Percentiles rank a stretch among this genome's conserved stretches.
Evolutionary conservation across 805 yeast genomes (phyloP).

Genomic region (Limtongia smithiae): DNA sequence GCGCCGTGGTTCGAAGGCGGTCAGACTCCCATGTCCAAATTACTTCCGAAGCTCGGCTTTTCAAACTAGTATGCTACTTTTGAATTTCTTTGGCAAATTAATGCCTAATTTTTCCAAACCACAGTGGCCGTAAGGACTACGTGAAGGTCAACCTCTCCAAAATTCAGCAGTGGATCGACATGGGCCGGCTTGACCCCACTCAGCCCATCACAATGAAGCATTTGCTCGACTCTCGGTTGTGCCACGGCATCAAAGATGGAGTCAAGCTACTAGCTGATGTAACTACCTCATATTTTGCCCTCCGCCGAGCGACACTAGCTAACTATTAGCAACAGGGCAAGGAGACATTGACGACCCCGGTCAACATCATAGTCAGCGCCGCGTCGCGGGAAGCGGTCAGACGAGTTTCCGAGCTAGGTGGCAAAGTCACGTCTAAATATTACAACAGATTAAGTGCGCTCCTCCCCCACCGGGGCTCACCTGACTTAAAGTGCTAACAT

Average conservation of each 20-base stretch:
- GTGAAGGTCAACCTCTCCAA: slow-evolving; percentile 57
- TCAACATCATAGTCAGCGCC: slow-evolving; percentile 75
- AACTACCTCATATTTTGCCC: neutral
- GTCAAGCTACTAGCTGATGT: slow-evolving; percentile 73
- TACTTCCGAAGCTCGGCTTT: slow-evolving; percentile 87
- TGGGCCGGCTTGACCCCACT: slow-evolving; percentile 56
- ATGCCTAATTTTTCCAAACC: neutral
- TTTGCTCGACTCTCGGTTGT: slow-evolving; percentile 70
- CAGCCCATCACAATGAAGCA: slow-evolving; percentile 62
- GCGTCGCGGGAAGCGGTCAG: slow-evolving; percentile 74
- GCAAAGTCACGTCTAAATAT: slow-evolving; percentile 69
- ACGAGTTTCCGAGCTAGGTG: slow-evolving; percentile 68
- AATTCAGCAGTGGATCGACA: slow-evolving; percentile 66
- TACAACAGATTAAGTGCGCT: slow-evolving; percentile 51
- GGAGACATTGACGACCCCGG: slow-evolving; percentile 49
- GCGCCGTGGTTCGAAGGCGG: slow-evolving; percentile 98
- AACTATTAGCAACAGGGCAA: slow-evolving; percentile 31
- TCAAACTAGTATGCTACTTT: slow-evolving; percentile 31
- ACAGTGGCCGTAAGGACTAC: slow-evolving; percentile 12
- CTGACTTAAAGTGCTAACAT: too few relatives aligned
- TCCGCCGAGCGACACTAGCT: too few relatives aligned
- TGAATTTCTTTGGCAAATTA: neutral
- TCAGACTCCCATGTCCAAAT: slow-evolving; percentile 84
- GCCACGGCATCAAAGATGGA: slow-evolving; percentile 74
- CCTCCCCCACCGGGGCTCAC: neutral